Evolutionary conservation across 805 yeast genomes (phyloP).

Genomic region (Candida saitoana): DNA sequence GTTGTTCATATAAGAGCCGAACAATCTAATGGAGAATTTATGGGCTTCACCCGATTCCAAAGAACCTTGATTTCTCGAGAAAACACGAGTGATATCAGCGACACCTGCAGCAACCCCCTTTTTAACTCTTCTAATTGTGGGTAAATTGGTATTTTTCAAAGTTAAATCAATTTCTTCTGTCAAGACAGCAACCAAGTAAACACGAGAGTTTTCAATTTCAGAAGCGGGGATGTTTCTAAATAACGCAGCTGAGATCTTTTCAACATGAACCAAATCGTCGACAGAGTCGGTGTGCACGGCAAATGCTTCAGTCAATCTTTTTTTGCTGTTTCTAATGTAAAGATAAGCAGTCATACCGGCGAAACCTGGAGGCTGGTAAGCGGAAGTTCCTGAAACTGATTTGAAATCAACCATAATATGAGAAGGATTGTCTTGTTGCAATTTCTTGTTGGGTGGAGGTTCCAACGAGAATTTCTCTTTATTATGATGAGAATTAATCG

Average conservation of each 20-base stretch:
- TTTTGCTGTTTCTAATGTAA: conserved; percentile 60
- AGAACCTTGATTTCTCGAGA: conserved; percentile 60
- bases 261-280: conserved; percentile 52
- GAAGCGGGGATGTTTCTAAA: conserved; percentile 71
- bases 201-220: conserved; percentile 59
- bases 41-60: conserved; percentile 60
- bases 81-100: conserved; percentile 75
- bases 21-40: conserved; percentile 67
- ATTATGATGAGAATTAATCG: conserved; percentile 39
- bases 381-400: conserved; percentile 57
- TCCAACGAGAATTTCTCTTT: conserved; percentile 28
- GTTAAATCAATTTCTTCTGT: conserved; percentile 61
- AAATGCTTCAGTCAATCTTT: conserved; percentile 74
- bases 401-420: conserved; percentile 77
- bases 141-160: conserved; percentile 19
- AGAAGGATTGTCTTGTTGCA: conserved; percentile 49
- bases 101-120: conserved; percentile 89
- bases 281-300: conserved; percentile 60
- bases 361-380: conserved; percentile 60
- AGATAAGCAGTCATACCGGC: conserved; percentile 70
- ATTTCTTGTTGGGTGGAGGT: conserved; percentile 46
- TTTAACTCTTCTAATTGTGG: conserved; percentile 45
- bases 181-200: conserved; percentile 71
- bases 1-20: conserved; percentile 58
- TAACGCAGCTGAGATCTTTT: conserved; percentile 72